A percentile compares a stretch with the other conserved stretches of the same genome.
phyloP scores from a whole-genome alignment of 2,329 filamentous ascomycete species.

The Fusarium sp. region DNA sequence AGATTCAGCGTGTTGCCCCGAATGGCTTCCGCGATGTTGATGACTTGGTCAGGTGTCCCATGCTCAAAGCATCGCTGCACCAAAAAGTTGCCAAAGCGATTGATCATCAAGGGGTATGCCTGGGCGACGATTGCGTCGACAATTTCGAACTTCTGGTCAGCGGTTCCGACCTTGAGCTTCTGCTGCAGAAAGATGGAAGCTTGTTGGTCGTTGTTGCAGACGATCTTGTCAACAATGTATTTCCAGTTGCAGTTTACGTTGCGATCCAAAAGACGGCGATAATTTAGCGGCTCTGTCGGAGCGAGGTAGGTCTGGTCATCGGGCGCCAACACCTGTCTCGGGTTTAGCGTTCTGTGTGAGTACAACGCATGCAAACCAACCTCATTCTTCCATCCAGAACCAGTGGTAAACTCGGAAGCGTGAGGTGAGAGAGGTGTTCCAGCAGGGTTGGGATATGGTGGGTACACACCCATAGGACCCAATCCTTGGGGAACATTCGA shows the following conservation, averaged over 20 bases:
- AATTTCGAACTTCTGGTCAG: conserved; percentile 96
- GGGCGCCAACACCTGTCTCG: conserved; percentile 54
- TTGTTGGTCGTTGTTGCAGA: conserved; percentile 98
- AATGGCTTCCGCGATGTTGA: conserved; percentile 93
- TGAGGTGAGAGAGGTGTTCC: conserved; percentile 76
- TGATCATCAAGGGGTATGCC: conserved; percentile 96
- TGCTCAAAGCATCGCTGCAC: conserved; percentile 99
- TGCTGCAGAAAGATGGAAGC: conserved; percentile 99
- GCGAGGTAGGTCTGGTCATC: conserved; percentile 82
- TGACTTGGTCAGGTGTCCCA: conserved; percentile 91
- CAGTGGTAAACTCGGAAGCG: conserved; percentile 76
- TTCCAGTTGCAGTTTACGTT: conserved; percentile 99
- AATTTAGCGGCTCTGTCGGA: conserved; percentile 92
- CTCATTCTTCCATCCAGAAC: conserved; percentile 64
- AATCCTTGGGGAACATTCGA: conserved; percentile 49
- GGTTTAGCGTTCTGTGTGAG: conserved; percentile 18
- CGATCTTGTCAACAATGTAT: conserved; percentile 99
- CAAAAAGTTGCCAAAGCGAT: conserved; percentile 97
- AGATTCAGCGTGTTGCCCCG: conserved; percentile 92
- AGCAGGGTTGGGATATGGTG: conserved; percentile 63
- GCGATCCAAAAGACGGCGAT: conserved; percentile 91
- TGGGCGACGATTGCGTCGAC: conserved; percentile 95
- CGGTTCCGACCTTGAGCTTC: conserved; percentile 95
- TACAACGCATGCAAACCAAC: conserved; percentile 46
- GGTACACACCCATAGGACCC: conserved; percentile 50